Evolutionary conservation across 495 filamentous ascomycete genomes (phyloP).

Genomic region (Hypoxylon cercidicola): DNA sequence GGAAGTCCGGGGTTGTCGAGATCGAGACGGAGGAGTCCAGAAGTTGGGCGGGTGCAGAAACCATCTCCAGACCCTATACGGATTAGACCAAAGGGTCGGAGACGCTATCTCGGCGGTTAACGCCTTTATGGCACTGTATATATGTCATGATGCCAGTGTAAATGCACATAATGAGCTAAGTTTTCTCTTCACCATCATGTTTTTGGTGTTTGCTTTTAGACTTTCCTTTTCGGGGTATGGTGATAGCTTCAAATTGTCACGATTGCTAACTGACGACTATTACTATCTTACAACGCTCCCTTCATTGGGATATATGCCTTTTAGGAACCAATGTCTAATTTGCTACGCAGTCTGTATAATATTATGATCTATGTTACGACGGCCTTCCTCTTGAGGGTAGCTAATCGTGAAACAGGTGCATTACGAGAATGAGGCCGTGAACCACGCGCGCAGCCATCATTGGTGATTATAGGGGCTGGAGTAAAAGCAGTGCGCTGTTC

Average conservation of each 20-base stretch:
- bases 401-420: too few relatives aligned
- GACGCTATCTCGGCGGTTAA: constrained; percentile 33
- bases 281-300: not conserved
- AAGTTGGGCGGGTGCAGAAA: constrained; percentile 55
- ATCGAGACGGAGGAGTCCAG: constrained; percentile 52
- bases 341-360: not conserved
- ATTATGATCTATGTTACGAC: too few relatives aligned
- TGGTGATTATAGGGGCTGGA: too few relatives aligned
- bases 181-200: constrained; percentile 16
- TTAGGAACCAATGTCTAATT: not conserved
- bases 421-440: too few relatives aligned
- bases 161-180: constrained; percentile 41
- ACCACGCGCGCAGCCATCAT: too few relatives aligned
- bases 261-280: constrained; percentile 26
- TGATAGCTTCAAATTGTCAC: constrained; percentile 23
- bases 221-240: constrained; percentile 20
- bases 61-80: constrained; percentile 46
- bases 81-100: constrained; percentile 49
- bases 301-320: not conserved
- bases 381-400: too few relatives aligned
- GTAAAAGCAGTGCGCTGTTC: not conserved
- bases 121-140: constrained; percentile 35
- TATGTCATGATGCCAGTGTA: constrained; percentile 43
- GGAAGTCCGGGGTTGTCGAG: constrained; percentile 43
- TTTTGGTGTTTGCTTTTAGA: constrained; percentile 6